Base-by-base conservation (phyloP, 2,329 filamentous ascomycete species). In the Colletotrichum sp. region DNA sequence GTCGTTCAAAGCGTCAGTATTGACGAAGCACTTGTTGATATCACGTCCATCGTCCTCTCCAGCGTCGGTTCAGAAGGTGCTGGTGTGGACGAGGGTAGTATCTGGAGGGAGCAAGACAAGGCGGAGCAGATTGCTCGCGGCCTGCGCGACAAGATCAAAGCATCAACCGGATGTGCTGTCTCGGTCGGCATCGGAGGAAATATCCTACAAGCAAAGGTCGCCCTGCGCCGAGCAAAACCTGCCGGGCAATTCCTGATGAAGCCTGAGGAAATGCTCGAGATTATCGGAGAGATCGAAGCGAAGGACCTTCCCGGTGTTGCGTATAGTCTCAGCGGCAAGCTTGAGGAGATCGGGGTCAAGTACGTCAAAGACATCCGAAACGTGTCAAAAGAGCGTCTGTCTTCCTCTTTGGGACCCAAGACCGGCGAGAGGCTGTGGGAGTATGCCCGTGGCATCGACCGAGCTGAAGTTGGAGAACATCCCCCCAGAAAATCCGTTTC, bases 1-100 rank as follows among this genome's bases (percentile, higher is more conserved):
- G 85, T 95, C 21, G 95, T 99, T 0, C 97, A 99, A 82, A 99
- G 97, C 81, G 96, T 99, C 68, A 99, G 97, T 81, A 94, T 99
- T 61, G 98, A 99, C 79, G 98, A 99, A 84, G 97, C 96, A 2
- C 89, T 99, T 9, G 86, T 99, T 18, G 97, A 99, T 83, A 90
- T 96, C 39, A 97, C 95, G 5, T 87, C 87, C 5, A 85, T 94
- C 5, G 94, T 97, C 75, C 86, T 95, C 60, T 86, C 89, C 15
- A 90, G 89, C 16, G 90, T 91, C 13, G 92, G 92, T 4, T 94
- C 93, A 2, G 90, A 94, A 79, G 95, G 94, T 1, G 86, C 87
- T 26, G 90, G 89, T 2, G 82, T 93, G 6, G 89, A 90, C 10
- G 94, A 97, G 82, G 93, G 91, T 1, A 94, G 90, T 74, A 88